phyloP scores from a whole-genome alignment of 371 early-diverging fungal species.

The Dinochytrium kinnereticum region DNA sequence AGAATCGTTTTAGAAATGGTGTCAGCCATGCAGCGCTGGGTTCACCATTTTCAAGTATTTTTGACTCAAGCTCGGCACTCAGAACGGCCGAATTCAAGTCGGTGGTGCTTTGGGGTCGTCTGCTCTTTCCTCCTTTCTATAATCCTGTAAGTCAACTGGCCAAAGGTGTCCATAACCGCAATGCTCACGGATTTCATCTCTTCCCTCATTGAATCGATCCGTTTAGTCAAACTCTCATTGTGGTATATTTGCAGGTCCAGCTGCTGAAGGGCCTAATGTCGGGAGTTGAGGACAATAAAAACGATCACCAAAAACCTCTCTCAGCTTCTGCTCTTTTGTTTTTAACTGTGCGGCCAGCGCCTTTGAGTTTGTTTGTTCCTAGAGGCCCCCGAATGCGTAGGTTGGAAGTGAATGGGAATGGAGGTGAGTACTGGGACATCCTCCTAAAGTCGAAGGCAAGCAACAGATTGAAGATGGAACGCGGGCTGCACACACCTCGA shows the following conservation, averaged over 20 bases:
- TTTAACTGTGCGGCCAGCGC: conserved; percentile 23
- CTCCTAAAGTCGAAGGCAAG: no score
- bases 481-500: conserved; percentile 13
- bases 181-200: conserved; percentile 18
- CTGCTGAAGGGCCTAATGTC: conserved; percentile 14
- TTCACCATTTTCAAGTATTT: conserved; percentile 24
- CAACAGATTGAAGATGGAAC: no score
- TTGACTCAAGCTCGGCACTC: conserved; percentile 18
- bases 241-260: conserved; percentile 22
- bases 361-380: conserved; percentile 26
- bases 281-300: not conserved
- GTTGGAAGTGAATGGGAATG: not conserved
- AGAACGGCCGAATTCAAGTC: conserved; percentile 10
- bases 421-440: not conserved
- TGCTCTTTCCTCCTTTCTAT: not conserved
- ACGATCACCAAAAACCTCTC: conserved; percentile 1
- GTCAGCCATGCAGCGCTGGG: no score
- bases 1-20: not conserved
- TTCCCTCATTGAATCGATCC: conserved; percentile 22
- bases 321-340: conserved; percentile 27
- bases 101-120: not conserved
- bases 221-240: conserved; percentile 28
- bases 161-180: not conserved
- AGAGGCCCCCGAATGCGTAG: not conserved
- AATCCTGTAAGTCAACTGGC: no score